Conservation (phyloP, 306 rosid species). For the Hippophae gyantsensis region DNA sequence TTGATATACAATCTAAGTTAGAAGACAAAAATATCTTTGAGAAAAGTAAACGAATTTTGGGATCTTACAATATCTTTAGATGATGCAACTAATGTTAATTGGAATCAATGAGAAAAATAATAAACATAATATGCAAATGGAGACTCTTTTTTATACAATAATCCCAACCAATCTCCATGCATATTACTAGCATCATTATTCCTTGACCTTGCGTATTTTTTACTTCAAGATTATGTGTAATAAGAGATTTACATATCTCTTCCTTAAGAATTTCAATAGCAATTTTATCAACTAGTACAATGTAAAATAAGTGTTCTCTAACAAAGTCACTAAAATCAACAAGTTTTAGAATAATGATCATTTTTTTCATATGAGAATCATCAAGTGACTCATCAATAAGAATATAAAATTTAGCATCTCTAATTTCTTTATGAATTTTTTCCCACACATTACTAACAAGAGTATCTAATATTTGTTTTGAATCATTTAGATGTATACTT, state of each 20-base stretch:
- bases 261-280: no score
- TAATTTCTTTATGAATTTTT: not conserved
- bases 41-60: no score
- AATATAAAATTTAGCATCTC: no score
- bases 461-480: no score
- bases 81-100: not conserved
- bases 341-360: no score
- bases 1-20: no score
- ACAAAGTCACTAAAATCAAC: not conserved
- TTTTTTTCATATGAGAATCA: not conserved
- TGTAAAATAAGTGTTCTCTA: not conserved
- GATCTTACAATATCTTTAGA: not conserved
- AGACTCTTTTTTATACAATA: not conserved
- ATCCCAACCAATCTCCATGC: not conserved
- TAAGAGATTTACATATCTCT: not conserved
- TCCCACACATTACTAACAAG: no score
- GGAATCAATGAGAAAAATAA: not conserved
- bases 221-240: not conserved
- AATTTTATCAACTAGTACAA: no score
- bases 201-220: no score
- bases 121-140: not conserved
- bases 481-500: no score
- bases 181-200: no score
- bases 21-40: no score
- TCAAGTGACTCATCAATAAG: not conserved